Evolutionary conservation across 306 rosid species (phyloP).

Genomic region (Sicyos baderoa): DNA sequence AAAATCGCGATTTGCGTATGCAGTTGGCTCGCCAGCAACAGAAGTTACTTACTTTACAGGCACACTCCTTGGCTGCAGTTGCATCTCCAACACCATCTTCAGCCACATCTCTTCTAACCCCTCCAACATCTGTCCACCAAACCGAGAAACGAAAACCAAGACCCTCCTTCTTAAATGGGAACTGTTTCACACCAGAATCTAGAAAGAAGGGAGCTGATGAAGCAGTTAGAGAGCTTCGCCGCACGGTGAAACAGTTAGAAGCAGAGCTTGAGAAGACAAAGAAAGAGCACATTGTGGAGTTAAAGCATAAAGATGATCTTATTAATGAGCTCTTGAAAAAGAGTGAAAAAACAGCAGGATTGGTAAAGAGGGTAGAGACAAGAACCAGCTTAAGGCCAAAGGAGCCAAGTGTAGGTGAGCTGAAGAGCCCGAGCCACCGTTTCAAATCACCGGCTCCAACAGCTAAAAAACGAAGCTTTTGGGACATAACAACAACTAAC

Average conservation of each 20-base stretch:
- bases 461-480: conserved; percentile 82
- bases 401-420: conserved; percentile 55
- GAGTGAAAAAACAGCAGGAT: conserved; percentile 33
- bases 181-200: conserved; percentile 72
- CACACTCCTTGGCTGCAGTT: conserved; percentile 66
- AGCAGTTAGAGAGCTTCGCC: conserved; percentile 47
- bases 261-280: conserved; percentile 64
- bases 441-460: conserved; percentile 69
- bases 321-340: conserved; percentile 49
- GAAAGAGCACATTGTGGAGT: conserved; percentile 55
- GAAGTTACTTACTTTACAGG: conserved; percentile 56
- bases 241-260: conserved; percentile 54
- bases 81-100: conserved; percentile 75
- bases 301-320: conserved; percentile 68
- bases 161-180: conserved; percentile 56
- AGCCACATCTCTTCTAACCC: conserved; percentile 48
- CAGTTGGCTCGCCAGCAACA: conserved; percentile 77
- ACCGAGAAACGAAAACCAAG: conserved; percentile 51
- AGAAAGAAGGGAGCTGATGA: conserved; percentile 58
- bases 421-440: conserved; percentile 69
- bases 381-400: conserved; percentile 48
- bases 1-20: conserved; percentile 67
- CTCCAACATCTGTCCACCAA: conserved; percentile 58
- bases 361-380: conserved; percentile 39
- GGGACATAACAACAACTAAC: conserved; percentile 82